Evolutionary conservation across 768 basidiomycete genomes (phyloP).

Genomic region (Leccinum broughii): DNA sequence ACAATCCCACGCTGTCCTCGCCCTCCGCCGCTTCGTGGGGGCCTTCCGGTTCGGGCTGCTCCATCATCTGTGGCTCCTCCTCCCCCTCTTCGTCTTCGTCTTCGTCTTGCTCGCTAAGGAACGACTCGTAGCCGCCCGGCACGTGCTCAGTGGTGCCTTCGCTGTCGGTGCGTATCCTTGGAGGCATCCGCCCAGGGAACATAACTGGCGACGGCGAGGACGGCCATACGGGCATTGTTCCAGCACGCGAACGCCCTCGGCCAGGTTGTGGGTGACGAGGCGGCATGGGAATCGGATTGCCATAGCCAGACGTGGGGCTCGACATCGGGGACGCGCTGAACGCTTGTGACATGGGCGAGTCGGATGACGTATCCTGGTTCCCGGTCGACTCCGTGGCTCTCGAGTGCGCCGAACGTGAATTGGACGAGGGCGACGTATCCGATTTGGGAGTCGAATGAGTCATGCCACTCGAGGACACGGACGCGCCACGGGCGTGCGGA

Average conservation of each 20-base stretch:
- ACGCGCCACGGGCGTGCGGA: conserved; percentile 42
- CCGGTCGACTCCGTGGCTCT: conserved; percentile 60
- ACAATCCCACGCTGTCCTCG: conserved; percentile 60
- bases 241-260: conserved; percentile 40
- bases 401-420: conserved; percentile 41
- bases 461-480: conserved; percentile 40
- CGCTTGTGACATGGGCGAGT: conserved; percentile 53
- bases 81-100: conserved; percentile 35
- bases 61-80: conserved; percentile 39
- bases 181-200: conserved; percentile 29
- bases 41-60: conserved; percentile 50
- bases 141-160: conserved; percentile 26
- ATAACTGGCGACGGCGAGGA: conserved; percentile 38
- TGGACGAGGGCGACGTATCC: conserved; percentile 39
- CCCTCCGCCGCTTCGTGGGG: conserved; percentile 61
- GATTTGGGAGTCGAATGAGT: conserved; percentile 42
- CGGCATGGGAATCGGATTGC: conserved; percentile 47
- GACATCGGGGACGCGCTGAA: conserved; percentile 37
- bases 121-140: conserved; percentile 32
- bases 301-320: conserved; percentile 37
- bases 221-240: conserved; percentile 39
- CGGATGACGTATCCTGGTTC: conserved; percentile 56
- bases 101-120: conserved; percentile 32
- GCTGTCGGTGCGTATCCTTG: conserved; percentile 32
- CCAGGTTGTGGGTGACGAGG: conserved; percentile 45